A percentile compares a stretch with the other conserved stretches of the same genome.
These are phyloP conservation scores for Xerocomellus chrysenteron DNA, from an alignment of 768 basidiomycete species.

Conservation along the genomic window DNA sequence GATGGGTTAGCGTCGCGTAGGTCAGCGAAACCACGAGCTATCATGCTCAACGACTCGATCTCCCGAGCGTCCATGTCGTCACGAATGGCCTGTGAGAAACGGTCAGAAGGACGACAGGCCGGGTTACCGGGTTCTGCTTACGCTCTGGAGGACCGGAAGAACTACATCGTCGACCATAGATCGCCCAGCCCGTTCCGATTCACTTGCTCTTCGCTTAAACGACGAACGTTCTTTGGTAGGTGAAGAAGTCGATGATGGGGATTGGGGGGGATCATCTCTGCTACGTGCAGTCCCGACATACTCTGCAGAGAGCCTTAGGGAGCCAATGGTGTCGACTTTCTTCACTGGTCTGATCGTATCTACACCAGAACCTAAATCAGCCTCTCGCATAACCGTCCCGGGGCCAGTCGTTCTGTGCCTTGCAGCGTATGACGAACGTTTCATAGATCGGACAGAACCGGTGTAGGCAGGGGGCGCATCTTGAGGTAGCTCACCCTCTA, in stretches of 20 bases:
- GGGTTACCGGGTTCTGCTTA: constrained; percentile 35
- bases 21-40: constrained; percentile 86
- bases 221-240: constrained; percentile 39
- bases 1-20: constrained; percentile 80
- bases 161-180: constrained; percentile 82
- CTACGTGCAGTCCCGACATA: constrained; percentile 70
- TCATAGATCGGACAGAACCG: constrained; percentile 58
- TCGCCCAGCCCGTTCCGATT: constrained; percentile 61
- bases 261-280: constrained; percentile 48
- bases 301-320: constrained; percentile 73
- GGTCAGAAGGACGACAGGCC: neutral
- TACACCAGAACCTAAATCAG: constrained; percentile 82
- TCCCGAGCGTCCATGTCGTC: constrained; percentile 89
- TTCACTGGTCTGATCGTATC: constrained; percentile 94
- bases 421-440: constrained; percentile 78
- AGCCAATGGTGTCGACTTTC: constrained; percentile 80
- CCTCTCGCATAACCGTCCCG: constrained; percentile 76
- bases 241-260: constrained; percentile 46
- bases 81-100: constrained; percentile 52
- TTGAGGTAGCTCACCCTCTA: constrained; percentile 35
- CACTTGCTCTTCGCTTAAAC: constrained; percentile 53
- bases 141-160: constrained; percentile 73
- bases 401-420: constrained; percentile 58
- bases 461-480: constrained; percentile 76
- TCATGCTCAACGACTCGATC: constrained; percentile 85